Percentiles rank a stretch among this genome's conserved stretches.
Conservation (phyloP, 108 stramenopile species). For the Tribonema minus region DNA sequence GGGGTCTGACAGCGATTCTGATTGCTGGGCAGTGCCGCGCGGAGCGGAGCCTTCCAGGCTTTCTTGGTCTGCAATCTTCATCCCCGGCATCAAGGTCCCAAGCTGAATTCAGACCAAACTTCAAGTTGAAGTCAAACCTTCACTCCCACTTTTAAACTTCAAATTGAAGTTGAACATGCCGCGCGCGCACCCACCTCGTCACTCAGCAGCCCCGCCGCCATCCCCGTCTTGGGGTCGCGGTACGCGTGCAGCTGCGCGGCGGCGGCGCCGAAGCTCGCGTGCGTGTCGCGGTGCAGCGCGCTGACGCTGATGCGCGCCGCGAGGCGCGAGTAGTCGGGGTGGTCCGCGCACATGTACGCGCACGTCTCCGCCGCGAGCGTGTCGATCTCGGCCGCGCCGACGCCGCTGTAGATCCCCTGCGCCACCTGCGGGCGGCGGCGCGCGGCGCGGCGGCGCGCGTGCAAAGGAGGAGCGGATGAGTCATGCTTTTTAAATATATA, state of each 20-base stretch:
- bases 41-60: background rate
- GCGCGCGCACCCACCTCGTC: conserved; percentile 12
- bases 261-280: conserved; percentile 77
- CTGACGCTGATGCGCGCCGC: conserved; percentile 96
- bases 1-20: background rate
- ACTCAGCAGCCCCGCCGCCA: conserved; percentile 75
- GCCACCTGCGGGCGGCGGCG: conserved; percentile 43
- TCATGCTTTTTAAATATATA: no score
- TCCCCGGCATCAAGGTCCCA: no score
- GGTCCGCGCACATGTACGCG: conserved; percentile 94
- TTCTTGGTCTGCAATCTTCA: no score
- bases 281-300: conserved; percentile 95
- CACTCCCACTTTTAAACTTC: no score
- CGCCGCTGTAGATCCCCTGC: conserved; percentile 97
- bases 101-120: no score
- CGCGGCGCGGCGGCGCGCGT: background rate
- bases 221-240: conserved; percentile 83
- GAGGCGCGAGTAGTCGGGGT: conserved; percentile 94
- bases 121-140: no score
- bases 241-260: conserved; percentile 66
- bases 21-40: background rate
- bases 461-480: conserved; percentile 1
- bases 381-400: conserved; percentile 92
- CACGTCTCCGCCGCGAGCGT: conserved; percentile 98
- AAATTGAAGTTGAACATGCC: no score